Conservation (phyloP, 1,139 yeast species). For the Saccharomyces hybrid region DNA sequence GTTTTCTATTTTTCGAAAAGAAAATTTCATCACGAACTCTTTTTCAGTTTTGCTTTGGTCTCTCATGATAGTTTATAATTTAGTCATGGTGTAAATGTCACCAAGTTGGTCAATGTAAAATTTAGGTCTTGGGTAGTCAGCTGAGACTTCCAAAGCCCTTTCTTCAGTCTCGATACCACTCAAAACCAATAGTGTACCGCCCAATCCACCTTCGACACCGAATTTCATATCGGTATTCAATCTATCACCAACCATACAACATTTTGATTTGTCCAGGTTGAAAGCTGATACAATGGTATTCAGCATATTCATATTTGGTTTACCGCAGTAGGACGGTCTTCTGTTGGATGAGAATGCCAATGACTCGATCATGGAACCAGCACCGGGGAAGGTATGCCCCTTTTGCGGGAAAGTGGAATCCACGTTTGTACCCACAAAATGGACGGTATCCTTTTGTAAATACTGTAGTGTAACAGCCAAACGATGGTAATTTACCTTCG, state of each 20-base stretch:
- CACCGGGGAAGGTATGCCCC: slow-evolving; percentile 83
- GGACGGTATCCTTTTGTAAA: slow-evolving; percentile 55
- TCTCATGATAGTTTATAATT: slow-evolving; percentile 7
- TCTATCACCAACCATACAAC: slow-evolving; percentile 94
- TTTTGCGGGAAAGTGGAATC: slow-evolving; percentile 91
- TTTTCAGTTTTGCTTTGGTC: background rate
- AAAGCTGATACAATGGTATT: slow-evolving; percentile 70
- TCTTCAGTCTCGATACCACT: slow-evolving; percentile 83
- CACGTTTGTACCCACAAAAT: slow-evolving; percentile 88
- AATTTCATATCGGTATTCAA: slow-evolving; percentile 90
- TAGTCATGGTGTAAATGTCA: slow-evolving; percentile 52
- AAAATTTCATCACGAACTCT: background rate
- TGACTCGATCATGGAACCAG: slow-evolving; percentile 83
- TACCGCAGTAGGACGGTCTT: slow-evolving; percentile 76
- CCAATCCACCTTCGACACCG: slow-evolving; percentile 79
- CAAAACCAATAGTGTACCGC: slow-evolving; percentile 71
- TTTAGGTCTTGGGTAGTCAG: slow-evolving; percentile 47
- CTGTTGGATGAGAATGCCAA: slow-evolving; percentile 74
- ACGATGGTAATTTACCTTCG: slow-evolving; percentile 70
- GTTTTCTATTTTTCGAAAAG: background rate
- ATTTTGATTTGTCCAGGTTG: slow-evolving; percentile 48
- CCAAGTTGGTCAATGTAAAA: slow-evolving; percentile 70
- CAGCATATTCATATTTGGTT: slow-evolving; percentile 86
- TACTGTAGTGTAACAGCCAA: slow-evolving; percentile 78
- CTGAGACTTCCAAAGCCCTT: slow-evolving; percentile 40